A percentile compares a stretch with the other conserved stretches of the same genome.
Evolutionary conservation across 768 basidiomycete species (phyloP).

Genomic region (Mycena kentingensis): DNA sequence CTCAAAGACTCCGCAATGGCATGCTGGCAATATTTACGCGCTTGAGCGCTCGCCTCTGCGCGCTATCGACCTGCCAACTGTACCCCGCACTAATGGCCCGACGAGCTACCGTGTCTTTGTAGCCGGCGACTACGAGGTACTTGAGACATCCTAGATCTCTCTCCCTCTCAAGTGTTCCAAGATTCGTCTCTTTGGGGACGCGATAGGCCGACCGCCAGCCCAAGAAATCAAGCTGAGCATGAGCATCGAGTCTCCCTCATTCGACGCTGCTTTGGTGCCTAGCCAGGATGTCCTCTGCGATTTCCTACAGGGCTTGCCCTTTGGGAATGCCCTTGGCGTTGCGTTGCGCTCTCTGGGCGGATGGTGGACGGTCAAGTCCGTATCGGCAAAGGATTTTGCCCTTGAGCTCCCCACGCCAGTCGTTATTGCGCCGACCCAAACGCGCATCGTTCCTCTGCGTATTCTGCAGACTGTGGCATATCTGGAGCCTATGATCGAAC

Average conservation of each 20-base stretch:
- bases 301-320: constrained; percentile 73
- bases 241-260: constrained; percentile 36
- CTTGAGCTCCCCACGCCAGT: constrained; percentile 31
- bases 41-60: constrained; percentile 56
- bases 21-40: constrained; percentile 84
- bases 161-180: constrained; percentile 28
- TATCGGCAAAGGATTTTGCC: constrained; percentile 28
- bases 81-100: constrained; percentile 42
- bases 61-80: constrained; percentile 49
- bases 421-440: constrained; percentile 63
- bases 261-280: constrained; percentile 42
- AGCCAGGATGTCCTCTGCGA: constrained; percentile 63
- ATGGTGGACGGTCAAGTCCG: constrained; percentile 56
- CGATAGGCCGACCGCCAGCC: constrained; percentile 51
- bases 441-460: constrained; percentile 56
- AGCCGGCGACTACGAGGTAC: constrained; percentile 83
- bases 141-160: constrained; percentile 3
- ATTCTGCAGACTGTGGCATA: constrained; percentile 46
- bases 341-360: constrained; percentile 54
- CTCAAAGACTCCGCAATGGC: constrained; percentile 55
- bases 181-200: constrained; percentile 86
- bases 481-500: constrained; percentile 28
- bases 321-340: constrained; percentile 71
- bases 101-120: constrained; percentile 70
- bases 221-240: constrained; percentile 58